Conservation (phyloP, 306 rosid species). For the Fagus crenata region DNA sequence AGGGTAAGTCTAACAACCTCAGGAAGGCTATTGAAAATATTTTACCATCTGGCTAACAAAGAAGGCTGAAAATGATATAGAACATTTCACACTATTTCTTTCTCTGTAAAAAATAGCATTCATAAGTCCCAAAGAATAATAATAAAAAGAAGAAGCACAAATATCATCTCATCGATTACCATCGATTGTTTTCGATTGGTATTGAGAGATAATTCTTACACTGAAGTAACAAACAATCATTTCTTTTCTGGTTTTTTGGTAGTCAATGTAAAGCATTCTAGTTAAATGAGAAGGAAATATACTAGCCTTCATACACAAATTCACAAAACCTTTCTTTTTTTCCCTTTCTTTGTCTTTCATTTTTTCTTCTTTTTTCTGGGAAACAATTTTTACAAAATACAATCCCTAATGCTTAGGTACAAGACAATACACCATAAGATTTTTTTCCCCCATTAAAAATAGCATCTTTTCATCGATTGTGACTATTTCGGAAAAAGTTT, state of each 20-base stretch:
- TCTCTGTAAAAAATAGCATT: background rate
- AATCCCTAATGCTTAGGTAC: slow-evolving; percentile 37
- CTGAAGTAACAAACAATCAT: background rate
- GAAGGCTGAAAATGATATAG: too few relatives aligned
- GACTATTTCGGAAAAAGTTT: slow-evolving; percentile 68
- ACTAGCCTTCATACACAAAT: slow-evolving; percentile 7
- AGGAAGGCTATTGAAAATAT: too few relatives aligned
- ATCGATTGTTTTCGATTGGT: background rate
- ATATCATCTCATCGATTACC: background rate
- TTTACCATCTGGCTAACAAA: too few relatives aligned
- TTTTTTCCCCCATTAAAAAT: background rate
- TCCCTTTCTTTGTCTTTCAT: too few relatives aligned
- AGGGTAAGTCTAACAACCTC: too few relatives aligned
- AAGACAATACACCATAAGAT: slow-evolving; percentile 38
- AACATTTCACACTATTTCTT: too few relatives aligned
- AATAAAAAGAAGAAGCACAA: background rate
- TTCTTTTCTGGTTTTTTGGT: background rate
- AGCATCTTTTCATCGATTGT: slow-evolving; percentile 34
- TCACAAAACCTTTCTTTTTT: background rate
- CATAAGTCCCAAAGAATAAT: background rate
- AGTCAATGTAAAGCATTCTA: background rate
- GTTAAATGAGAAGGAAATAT: background rate
- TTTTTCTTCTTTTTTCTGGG: too few relatives aligned
- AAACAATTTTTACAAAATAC: slow-evolving; percentile 14
- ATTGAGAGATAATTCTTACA: background rate